These are phyloP conservation scores for Acer yangbiense DNA, from an alignment of 345 rosid species.

Conservation along the genomic window DNA sequence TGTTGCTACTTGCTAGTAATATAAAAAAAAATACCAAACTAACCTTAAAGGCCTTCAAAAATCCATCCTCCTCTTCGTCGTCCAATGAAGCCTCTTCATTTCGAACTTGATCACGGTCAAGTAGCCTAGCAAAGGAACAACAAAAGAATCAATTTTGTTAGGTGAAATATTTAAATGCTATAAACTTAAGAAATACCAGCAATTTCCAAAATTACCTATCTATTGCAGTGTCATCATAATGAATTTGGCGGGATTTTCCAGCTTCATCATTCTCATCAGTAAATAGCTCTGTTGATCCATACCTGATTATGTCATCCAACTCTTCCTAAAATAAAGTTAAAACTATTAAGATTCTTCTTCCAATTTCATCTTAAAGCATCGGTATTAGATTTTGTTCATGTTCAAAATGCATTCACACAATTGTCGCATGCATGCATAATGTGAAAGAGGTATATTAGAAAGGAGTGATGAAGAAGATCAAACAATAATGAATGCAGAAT, in stretches of 20 bases:
- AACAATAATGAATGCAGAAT: not conserved
- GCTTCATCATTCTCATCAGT: constrained; percentile 96
- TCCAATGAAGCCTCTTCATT: constrained; percentile 83
- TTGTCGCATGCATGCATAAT: not conserved
- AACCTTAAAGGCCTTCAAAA: constrained; percentile 98
- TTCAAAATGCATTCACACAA: not conserved
- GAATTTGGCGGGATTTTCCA: constrained; percentile 95
- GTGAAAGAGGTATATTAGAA: not conserved
- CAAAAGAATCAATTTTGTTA: not conserved
- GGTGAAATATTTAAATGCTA: constrained; percentile 3
- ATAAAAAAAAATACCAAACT: not conserved
- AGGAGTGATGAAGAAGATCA: not conserved
- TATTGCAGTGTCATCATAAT: constrained; percentile 92
- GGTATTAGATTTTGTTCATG: constrained; percentile 4
- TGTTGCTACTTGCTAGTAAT: not conserved
- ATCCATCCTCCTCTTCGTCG: constrained; percentile 95
- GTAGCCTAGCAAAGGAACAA: constrained; percentile 56
- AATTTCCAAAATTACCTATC: constrained; percentile 60
- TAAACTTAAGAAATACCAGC: constrained; percentile 4
- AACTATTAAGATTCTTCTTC: constrained; percentile 5
- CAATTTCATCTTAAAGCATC: not conserved
- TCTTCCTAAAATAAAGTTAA: constrained; percentile 67
- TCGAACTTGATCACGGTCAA: constrained; percentile 86
- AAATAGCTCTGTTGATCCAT: constrained; percentile 97
- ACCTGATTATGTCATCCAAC: constrained; percentile 94